Percentiles rank a stretch among this genome's conserved stretches.
Evolutionary conservation across 768 basidiomycete species (phyloP).

Genomic region (Auriscalpium microsporum): DNA sequence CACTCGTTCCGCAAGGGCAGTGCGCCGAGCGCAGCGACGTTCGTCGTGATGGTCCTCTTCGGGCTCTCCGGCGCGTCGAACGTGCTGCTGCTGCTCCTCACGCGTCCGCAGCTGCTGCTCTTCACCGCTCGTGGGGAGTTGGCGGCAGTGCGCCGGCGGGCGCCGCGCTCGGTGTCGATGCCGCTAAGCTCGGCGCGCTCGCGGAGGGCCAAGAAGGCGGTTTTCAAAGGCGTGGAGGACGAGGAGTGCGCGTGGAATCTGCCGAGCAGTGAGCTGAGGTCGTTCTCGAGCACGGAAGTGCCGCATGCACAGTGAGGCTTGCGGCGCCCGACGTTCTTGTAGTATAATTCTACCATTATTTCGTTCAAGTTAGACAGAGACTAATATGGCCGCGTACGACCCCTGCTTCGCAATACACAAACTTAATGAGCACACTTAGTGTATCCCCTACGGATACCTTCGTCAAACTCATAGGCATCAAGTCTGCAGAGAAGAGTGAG

Average conservation of each 20-base stretch:
- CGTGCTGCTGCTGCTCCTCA: slow-evolving; percentile 29
- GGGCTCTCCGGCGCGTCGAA: slow-evolving; percentile 33
- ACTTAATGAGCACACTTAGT: too few relatives aligned
- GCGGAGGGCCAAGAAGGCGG: background rate
- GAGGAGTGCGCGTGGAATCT: background rate
- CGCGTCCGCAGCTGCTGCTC: slow-evolving; percentile 28
- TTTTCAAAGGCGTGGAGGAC: background rate
- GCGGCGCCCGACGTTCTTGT: too few relatives aligned
- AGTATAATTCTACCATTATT: too few relatives aligned
- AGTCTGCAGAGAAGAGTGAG: too few relatives aligned
- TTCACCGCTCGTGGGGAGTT: slow-evolving; percentile 12
- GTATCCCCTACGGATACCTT: too few relatives aligned
- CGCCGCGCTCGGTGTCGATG: background rate
- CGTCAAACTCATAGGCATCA: too few relatives aligned
- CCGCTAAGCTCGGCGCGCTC: background rate
- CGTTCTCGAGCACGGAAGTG: background rate
- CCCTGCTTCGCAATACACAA: too few relatives aligned
- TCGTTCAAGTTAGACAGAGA: too few relatives aligned
- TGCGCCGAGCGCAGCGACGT: slow-evolving; percentile 23
- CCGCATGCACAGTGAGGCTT: too few relatives aligned
- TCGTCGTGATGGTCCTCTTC: slow-evolving; percentile 25
- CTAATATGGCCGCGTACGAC: too few relatives aligned
- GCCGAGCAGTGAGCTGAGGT: background rate
- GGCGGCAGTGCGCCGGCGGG: too few relatives aligned
- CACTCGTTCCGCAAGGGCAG: slow-evolving; percentile 20